Conservation (phyloP, 352 stramenopile species). For the Aphanomyces stellatus region DNA sequence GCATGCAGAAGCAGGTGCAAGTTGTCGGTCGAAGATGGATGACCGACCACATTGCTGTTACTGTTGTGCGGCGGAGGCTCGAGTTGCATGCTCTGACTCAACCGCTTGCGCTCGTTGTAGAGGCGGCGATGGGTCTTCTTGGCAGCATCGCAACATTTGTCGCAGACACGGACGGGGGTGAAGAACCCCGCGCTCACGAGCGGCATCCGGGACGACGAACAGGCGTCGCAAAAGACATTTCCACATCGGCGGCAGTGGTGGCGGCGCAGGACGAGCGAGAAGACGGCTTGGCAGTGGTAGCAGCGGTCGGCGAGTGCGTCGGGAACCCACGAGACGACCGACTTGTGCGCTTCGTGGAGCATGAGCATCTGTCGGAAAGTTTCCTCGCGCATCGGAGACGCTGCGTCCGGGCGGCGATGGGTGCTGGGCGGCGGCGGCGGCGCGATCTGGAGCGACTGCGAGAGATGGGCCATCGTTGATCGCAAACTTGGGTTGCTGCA, state of each 20-base stretch:
- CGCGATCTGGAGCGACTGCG: neutral
- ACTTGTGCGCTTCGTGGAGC: slow-evolving; percentile 14
- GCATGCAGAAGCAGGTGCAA: too few relatives aligned
- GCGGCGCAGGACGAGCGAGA: slow-evolving; percentile 64
- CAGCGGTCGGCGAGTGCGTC: slow-evolving; percentile 71
- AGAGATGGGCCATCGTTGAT: neutral
- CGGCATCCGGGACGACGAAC: slow-evolving; percentile 70
- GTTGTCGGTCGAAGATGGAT: slow-evolving; percentile 8
- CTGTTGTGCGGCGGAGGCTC: neutral
- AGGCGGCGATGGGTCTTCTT: slow-evolving; percentile 61
- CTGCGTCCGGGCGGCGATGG: neutral
- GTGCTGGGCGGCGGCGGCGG: neutral
- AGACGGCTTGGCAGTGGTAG: slow-evolving; percentile 53
- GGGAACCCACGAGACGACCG: slow-evolving; percentile 61
- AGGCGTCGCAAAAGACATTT: slow-evolving; percentile 86
- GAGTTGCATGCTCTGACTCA: neutral
- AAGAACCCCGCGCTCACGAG: slow-evolving; percentile 57
- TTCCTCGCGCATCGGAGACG: neutral
- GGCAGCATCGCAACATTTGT: slow-evolving; percentile 62
- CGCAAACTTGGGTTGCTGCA: neutral
- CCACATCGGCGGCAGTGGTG: slow-evolving; percentile 85
- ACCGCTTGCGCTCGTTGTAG: slow-evolving; percentile 44
- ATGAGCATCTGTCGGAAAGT: neutral
- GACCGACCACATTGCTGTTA: neutral
- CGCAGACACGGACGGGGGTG: slow-evolving; percentile 68